Evolutionary conservation across 2,329 filamentous ascomycete genomes (phyloP).

Genomic region (Colletotrichum sp.): DNA sequence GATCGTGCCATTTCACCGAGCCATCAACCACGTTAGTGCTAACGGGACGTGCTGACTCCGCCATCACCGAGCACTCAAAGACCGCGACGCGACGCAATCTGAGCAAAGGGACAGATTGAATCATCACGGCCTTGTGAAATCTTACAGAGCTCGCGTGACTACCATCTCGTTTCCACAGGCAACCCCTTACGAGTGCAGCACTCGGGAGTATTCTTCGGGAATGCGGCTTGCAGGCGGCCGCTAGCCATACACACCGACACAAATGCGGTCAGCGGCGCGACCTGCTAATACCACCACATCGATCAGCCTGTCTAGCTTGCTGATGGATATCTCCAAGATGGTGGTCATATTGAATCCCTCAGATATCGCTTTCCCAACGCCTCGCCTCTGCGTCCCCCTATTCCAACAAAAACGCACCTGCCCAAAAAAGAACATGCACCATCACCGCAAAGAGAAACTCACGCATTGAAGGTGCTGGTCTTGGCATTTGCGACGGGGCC

Average conservation of each 20-base stretch:
- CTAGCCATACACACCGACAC: neutral
- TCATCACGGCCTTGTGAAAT: neutral
- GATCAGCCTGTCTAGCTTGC: constrained; percentile 3
- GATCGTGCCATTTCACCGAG: neutral
- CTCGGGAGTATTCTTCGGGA: neutral
- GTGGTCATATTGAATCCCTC: neutral
- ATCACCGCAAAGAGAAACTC: neutral
- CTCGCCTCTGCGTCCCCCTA: neutral
- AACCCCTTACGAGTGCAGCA: constrained; percentile 13
- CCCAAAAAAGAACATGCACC: neutral
- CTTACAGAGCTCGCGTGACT: neutral
- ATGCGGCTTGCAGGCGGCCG: neutral
- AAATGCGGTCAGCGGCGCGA: constrained; percentile 9
- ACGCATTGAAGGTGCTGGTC: neutral
- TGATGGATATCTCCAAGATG: constrained; percentile 1
- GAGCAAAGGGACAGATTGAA: neutral
- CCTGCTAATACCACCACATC: neutral
- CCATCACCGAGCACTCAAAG: neutral
- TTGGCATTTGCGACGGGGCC: constrained; percentile 1
- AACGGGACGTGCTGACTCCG: neutral
- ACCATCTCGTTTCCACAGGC: neutral
- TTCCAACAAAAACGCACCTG: neutral
- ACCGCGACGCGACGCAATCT: neutral
- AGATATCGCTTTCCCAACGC: neutral
- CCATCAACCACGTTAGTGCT: neutral